A percentile compares a stretch with the other conserved stretches of the same genome.
phyloP scores from a whole-genome alignment of 345 rosid genomes.

The Salix udensis region DNA sequence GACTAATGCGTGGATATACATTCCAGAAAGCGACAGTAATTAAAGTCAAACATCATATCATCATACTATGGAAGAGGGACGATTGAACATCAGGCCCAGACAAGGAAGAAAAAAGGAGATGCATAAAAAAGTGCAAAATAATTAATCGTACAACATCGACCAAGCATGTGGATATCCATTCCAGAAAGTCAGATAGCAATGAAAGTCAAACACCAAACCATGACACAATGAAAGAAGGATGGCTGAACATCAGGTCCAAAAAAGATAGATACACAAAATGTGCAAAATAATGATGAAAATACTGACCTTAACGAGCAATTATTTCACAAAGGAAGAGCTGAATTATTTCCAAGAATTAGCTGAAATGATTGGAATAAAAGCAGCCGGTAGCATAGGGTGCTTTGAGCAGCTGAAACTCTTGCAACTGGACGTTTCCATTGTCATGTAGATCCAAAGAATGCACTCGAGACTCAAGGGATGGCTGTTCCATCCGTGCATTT shows the following conservation, averaged over 20 bases:
- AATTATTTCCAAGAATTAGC: background rate
- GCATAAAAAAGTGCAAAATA: background rate
- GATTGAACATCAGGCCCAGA: too few relatives aligned
- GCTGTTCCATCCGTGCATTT: background rate
- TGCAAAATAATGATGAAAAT: background rate
- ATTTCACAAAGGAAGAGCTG: background rate
- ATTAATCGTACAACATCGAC: background rate
- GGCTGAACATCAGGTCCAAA: background rate
- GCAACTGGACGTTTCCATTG: background rate
- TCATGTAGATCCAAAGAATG: background rate
- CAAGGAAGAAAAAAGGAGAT: too few relatives aligned
- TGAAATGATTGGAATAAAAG: background rate
- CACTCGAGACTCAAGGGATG: background rate
- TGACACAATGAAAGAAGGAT: background rate
- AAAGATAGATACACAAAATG: background rate
- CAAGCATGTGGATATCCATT: background rate
- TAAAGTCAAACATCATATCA: too few relatives aligned
- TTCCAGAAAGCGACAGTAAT: too few relatives aligned
- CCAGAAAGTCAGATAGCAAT: background rate
- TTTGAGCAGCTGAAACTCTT: background rate
- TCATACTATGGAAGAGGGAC: too few relatives aligned
- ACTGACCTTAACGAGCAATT: background rate
- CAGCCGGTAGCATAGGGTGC: background rate
- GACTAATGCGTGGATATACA: too few relatives aligned
- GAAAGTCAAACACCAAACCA: background rate